Conservation (phyloP, 1,139 yeast species). For the Yamadazyma sp. region DNA sequence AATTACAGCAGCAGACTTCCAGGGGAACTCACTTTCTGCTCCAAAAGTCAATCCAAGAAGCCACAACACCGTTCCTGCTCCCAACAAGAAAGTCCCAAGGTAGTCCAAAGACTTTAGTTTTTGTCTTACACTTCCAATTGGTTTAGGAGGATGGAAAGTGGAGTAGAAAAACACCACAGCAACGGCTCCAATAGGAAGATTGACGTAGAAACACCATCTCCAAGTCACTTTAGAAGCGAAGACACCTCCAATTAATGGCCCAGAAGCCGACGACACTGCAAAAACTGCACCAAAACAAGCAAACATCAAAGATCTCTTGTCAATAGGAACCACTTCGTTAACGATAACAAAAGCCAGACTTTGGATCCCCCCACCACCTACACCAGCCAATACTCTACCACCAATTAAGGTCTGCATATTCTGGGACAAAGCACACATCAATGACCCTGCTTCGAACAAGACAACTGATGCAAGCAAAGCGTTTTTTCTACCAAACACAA, state of each 20-base stretch:
- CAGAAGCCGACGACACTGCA: conserved; percentile 49
- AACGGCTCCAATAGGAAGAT: conserved; percentile 37
- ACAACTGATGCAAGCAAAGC: conserved; percentile 33
- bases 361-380: conserved; percentile 35
- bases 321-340: conserved; percentile 28
- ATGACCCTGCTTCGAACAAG: conserved; percentile 37
- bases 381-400: conserved; percentile 35
- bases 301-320: conserved; percentile 24
- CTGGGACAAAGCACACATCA: conserved; percentile 35
- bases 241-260: conserved; percentile 57
- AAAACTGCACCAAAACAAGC: conserved; percentile 41
- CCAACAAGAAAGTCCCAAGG: conserved; percentile 44
- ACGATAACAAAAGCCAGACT: conserved; percentile 25
- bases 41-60: conserved; percentile 42
- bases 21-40: conserved; percentile 41
- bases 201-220: conserved; percentile 77
- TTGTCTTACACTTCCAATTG: conserved; percentile 21
- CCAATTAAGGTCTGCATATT: conserved; percentile 34
- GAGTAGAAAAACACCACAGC: conserved; percentile 25
- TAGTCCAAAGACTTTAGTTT: conserved; percentile 47
- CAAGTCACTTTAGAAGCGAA: conserved; percentile 49
- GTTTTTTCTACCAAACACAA: conserved; percentile 41
- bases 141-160: conserved; percentile 32
- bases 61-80: conserved; percentile 43
- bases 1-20: conserved; percentile 52